Evolutionary conservation across 164 flowering plant species (phyloP).

Genomic region (Echeveria elegans): DNA sequence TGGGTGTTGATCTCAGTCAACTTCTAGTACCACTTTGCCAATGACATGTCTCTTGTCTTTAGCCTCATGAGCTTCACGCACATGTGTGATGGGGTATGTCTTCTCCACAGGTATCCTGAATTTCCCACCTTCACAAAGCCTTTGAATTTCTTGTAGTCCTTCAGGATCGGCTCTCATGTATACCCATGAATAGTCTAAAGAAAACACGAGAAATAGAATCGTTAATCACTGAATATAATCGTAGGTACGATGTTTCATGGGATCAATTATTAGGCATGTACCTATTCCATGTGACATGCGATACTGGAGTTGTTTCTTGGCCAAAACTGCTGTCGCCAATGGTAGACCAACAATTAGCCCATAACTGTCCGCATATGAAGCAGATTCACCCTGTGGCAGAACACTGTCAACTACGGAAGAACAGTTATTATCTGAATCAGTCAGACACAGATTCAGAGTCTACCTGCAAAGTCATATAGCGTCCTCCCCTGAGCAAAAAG

Average conservation of each 20-base stretch:
- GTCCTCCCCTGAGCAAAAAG: conserved; percentile 70
- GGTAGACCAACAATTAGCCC: conserved; percentile 80
- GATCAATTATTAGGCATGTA: conserved; percentile 14
- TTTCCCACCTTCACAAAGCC: conserved; percentile 64
- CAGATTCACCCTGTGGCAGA: conserved; percentile 74
- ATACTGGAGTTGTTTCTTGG: conserved; percentile 73
- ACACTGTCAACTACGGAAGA: conserved; percentile 3
- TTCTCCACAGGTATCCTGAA: conserved; percentile 76
- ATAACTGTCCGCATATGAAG: conserved; percentile 70
- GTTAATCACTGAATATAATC: background rate
- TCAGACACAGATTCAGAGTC: background rate
- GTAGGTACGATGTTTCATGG: background rate
- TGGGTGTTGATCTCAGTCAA: conserved; percentile 31
- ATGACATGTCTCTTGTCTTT: conserved; percentile 56
- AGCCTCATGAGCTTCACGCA: conserved; percentile 79
- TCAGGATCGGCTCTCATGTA: conserved; percentile 91
- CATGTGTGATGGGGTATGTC: conserved; percentile 69
- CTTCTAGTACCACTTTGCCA: conserved; percentile 83
- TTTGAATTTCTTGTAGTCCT: conserved; percentile 66
- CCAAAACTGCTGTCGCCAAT: conserved; percentile 41
- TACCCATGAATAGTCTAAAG: conserved; percentile 81
- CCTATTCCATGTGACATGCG: conserved; percentile 86
- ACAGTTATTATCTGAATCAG: background rate
- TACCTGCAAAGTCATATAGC: conserved; percentile 98
- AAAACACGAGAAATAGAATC: background rate